These are phyloP conservation scores for Cyclostephanos invisitatus DNA, from an alignment of 108 stramenopile species.

Conservation along the genomic window DNA sequence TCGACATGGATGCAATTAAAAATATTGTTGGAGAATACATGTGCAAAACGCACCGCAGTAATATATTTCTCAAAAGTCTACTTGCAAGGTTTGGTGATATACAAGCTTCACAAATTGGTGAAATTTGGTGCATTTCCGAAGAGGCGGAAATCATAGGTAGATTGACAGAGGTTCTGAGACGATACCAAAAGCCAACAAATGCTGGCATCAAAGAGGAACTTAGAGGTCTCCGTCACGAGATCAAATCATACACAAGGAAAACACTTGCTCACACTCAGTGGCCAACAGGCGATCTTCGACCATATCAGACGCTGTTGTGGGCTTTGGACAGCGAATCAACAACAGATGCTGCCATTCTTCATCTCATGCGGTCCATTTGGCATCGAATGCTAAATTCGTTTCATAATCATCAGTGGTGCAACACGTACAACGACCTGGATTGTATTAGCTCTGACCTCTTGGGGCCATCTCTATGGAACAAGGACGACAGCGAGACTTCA, in stretches of 20 bases:
- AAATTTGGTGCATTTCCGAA: conserved; percentile 60
- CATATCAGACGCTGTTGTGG: conserved; percentile 89
- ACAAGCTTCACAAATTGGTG: conserved; percentile 70
- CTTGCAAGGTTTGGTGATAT: conserved; percentile 55
- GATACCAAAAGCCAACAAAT: conserved; percentile 11
- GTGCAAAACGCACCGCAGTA: conserved; percentile 17
- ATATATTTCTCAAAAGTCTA: conserved; percentile 32
- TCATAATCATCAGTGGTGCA: conserved; percentile 58
- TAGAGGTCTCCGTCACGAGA: conserved; percentile 11
- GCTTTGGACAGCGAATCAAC: conserved; percentile 55
- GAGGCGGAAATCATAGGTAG: conserved; percentile 55
- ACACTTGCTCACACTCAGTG: conserved; percentile 49
- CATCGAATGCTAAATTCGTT: conserved; percentile 57
- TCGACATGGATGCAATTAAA: conserved; percentile 60
- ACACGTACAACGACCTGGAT: conserved; percentile 60
- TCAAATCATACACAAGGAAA: conserved; percentile 47
- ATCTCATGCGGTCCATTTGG: conserved; percentile 48
- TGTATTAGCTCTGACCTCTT: conserved; percentile 46
- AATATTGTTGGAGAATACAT: conserved; percentile 26
- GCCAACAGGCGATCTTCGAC: conserved; percentile 66
- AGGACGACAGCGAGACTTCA: conserved; percentile 26
- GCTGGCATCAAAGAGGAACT: conserved; percentile 20
- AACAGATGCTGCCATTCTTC: conserved; percentile 32
- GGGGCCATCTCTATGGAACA: conserved; percentile 64
- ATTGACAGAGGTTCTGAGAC: conserved; percentile 39